Base-by-base conservation (phyloP, 83 land plant species). In the Thuja plicata region DNA sequence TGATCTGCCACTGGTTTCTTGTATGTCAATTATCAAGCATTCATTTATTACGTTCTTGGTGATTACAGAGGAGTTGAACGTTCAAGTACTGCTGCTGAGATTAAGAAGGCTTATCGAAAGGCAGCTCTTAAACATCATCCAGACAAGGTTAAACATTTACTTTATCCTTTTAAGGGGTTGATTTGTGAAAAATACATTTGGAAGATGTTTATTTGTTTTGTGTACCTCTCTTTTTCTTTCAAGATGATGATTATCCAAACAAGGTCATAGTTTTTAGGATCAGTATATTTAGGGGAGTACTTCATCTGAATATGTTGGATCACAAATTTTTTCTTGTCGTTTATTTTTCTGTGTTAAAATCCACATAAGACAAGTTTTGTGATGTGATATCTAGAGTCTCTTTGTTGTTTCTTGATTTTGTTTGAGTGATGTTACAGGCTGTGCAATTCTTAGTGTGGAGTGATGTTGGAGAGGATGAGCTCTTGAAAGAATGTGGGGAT, bases 101-200 rank as follows among this genome's bases (percentile, higher is more conserved):
- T 96, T 27, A 95, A 91, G 89, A 96, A 95, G 91, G 95, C 97
- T 6, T 96, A 96, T 88, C 88, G 93, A 15, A 95, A 93, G 91
- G 93, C 95, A 87, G 97, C 97, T 32, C 92, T 95, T n/a, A 94
- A 91, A 89, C 95, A 96, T 92, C 97, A 96, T 90, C 97, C 97
- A 73, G 97, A 96, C 88, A 96, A 96, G 94, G 97, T 96, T 60
- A 48, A 43, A 83, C 35, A 40, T 83, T 46, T 48, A 55, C 24
- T 89, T 87, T 34, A 21, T 43, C 85, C 86, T 87, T 41, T 43
- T 82, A 16, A 48, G n/a, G 19, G 45, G 35, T 54, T 54, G 46
- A 34, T 80, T 86, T 46, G 85, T 46, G 55, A n/a, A 45, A 30
- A 11, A 46, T 34, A 83, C 13, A 16, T 83, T 48, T 46, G 27